Conservation (phyloP, 768 basidiomycete genomes). For the Trametopsis cervina region DNA sequence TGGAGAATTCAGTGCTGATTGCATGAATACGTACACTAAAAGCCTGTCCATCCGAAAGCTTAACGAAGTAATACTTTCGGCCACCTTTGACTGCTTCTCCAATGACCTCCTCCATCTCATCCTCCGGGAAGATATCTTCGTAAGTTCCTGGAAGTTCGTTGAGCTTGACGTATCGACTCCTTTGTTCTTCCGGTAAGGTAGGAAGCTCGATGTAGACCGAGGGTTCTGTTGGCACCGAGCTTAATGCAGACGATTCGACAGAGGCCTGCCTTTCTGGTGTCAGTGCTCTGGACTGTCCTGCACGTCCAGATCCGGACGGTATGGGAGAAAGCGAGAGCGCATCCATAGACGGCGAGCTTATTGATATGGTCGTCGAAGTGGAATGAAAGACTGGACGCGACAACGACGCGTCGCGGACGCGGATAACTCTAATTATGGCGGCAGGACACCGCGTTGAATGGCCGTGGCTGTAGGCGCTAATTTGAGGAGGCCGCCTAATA, state of each 20-base stretch:
- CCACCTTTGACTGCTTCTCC: constrained; percentile 42
- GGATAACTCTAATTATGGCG: too few relatives aligned
- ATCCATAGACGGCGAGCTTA: too few relatives aligned
- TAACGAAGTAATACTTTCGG: constrained; percentile 54
- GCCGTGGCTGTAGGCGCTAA: too few relatives aligned
- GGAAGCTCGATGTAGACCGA: constrained; percentile 4
- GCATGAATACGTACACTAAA: constrained; percentile 38
- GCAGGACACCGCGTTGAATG: too few relatives aligned
- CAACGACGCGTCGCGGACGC: too few relatives aligned
- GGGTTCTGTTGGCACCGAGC: not conserved
- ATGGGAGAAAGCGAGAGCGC: too few relatives aligned
- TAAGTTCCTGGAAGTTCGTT: constrained; percentile 5
- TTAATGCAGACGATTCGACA: not conserved
- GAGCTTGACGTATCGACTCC: constrained; percentile 10
- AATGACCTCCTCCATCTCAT: constrained; percentile 33
- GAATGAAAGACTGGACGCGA: too few relatives aligned
- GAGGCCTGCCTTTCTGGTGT: too few relatives aligned
- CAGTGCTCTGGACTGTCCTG: too few relatives aligned
- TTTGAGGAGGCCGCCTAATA: too few relatives aligned
- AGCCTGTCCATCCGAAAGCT: constrained; percentile 48
- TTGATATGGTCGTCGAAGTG: too few relatives aligned
- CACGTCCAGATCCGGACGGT: too few relatives aligned
- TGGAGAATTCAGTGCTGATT: not conserved
- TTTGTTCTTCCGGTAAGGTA: not conserved
- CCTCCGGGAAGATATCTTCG: constrained; percentile 10